Percentiles rank a stretch among this genome's conserved stretches.
phyloP scores from a whole-genome alignment of 2,329 filamentous ascomycete species.

The Knoxdaviesia proteae region DNA sequence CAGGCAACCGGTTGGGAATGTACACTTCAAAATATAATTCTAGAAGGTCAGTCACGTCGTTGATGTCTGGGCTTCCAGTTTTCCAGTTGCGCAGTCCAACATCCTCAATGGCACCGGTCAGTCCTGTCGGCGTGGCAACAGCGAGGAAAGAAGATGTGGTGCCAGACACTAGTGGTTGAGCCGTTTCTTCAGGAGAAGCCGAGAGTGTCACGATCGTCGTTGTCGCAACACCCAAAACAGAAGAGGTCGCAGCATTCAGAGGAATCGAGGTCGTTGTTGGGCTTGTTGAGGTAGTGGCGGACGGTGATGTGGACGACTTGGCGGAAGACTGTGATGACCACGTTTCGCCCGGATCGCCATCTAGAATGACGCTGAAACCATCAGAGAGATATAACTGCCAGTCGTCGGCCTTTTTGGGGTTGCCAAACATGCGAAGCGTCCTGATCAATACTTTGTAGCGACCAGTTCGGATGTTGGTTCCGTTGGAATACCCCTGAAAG shows the following conservation, averaged over 20 bases:
- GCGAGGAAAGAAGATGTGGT: not conserved
- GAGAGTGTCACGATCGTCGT: conserved; percentile 3
- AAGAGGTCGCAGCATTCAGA: too few relatives aligned
- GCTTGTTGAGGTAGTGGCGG: conserved; percentile 2
- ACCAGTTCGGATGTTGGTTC: conserved; percentile 3
- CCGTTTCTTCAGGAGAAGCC: not conserved
- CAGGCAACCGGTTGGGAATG: not conserved
- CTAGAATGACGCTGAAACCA: conserved; percentile 5
- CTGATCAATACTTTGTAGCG: conserved; percentile 4
- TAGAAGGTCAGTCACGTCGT: conserved; percentile 1
- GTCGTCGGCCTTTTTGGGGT: conserved; percentile 3
- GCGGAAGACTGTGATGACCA: not conserved
- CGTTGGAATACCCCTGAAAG: conserved; percentile 4
- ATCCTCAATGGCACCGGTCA: not conserved
- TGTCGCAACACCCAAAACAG: too few relatives aligned
- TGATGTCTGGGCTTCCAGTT: not conserved
- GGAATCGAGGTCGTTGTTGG: conserved; percentile 5
- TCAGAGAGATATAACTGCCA: conserved; percentile 6
- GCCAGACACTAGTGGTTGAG: not conserved
- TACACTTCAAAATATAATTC: conserved; percentile 2
- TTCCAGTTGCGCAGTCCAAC: not conserved
- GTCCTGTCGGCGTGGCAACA: not conserved
- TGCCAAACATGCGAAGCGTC: conserved; percentile 5
- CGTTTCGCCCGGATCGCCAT: conserved; percentile 4
- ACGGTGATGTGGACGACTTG: not conserved